These are phyloP conservation scores for Phaffomyces antillensis DNA, from an alignment of 805 yeast species.

Conservation along the genomic window DNA sequence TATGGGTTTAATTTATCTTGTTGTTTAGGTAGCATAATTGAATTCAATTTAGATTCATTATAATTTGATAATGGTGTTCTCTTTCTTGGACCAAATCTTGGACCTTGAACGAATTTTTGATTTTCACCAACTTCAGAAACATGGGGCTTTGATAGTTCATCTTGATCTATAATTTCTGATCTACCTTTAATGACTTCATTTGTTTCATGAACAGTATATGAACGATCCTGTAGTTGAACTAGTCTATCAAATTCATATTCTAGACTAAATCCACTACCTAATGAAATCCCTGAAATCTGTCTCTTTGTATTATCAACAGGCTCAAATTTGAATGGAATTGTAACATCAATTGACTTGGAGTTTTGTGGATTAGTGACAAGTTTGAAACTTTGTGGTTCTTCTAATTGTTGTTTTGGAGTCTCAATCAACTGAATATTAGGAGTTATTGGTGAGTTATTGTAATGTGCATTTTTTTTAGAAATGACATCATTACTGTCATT, in stretches of 20 bases:
- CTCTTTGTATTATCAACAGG: constrained; percentile 1
- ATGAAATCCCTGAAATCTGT: constrained; percentile 13
- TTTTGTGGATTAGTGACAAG: background rate
- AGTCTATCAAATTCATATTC: constrained; percentile 17
- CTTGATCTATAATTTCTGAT: background rate
- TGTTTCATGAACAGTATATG: constrained; percentile 12
- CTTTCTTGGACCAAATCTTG: constrained; percentile 1
- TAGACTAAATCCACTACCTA: constrained; percentile 12
- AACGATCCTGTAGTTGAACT: constrained; percentile 13
- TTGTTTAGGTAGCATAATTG: background rate
- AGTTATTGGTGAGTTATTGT: too few species aligned
- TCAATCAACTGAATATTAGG: background rate
- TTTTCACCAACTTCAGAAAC: constrained; percentile 9
- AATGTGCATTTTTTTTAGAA: too few species aligned
- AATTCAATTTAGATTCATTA: constrained; percentile 11
- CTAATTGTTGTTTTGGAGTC: background rate
- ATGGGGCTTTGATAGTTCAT: constrained; percentile 8
- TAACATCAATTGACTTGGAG: constrained; percentile 1
- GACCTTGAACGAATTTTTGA: too few species aligned
- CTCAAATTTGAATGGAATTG: background rate
- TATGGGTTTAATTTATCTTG: background rate
- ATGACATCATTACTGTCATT: background rate
- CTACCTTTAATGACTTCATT: constrained; percentile 11
- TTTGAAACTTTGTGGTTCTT: constrained; percentile 2
- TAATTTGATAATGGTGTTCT: constrained; percentile 17